These are phyloP conservation scores for Salix purpurea DNA, from an alignment of 345 rosid species.

Conservation along the genomic window DNA sequence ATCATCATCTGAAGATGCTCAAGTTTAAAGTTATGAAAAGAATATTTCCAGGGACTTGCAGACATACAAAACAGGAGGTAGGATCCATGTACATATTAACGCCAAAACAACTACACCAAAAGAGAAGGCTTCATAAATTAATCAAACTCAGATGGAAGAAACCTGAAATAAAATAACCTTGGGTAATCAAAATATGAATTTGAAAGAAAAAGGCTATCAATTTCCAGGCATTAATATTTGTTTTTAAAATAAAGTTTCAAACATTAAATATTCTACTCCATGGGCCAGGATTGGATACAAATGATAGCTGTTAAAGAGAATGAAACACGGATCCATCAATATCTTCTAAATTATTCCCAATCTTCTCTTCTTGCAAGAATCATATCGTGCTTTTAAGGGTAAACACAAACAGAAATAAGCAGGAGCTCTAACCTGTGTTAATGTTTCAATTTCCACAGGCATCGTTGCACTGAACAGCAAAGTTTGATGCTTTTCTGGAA, in stretches of 20 bases:
- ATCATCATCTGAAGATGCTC: not conserved
- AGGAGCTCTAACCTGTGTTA: slow-evolving; percentile 29
- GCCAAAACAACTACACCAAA: not conserved
- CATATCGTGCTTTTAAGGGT: not conserved
- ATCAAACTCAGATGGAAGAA: not conserved
- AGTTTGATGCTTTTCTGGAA: slow-evolving; percentile 39
- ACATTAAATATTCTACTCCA: not conserved
- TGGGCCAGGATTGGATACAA: not conserved
- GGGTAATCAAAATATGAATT: not conserved
- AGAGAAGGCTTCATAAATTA: not conserved
- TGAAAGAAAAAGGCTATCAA: not conserved
- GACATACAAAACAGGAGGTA: not conserved
- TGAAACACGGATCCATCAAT: not conserved
- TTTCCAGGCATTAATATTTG: not conserved
- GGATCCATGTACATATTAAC: not conserved
- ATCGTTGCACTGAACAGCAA: slow-evolving; percentile 44
- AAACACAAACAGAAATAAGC: not conserved
- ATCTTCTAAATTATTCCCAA: not conserved
- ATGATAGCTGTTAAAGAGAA: not conserved
- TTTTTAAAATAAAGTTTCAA: not conserved
- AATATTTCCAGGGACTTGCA: not conserved
- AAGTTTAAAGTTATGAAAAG: not conserved
- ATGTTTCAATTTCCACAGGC: slow-evolving; percentile 41
- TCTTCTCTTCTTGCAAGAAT: slow-evolving; percentile 2
- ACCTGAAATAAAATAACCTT: not conserved